phyloP scores from a whole-genome alignment of 805 yeast genomes.

The Pichia heedii region DNA sequence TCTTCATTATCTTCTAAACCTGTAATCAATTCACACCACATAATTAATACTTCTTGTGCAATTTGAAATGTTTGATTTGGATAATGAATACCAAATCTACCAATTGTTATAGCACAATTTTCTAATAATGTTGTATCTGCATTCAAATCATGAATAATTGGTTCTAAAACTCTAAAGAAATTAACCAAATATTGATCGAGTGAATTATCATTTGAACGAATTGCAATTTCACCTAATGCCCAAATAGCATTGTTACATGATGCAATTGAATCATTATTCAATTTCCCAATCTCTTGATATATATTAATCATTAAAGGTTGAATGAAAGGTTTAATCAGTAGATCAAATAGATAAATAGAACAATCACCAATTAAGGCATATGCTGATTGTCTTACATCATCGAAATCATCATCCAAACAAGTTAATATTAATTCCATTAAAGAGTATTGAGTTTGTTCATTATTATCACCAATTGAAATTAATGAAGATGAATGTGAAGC shows the following conservation, averaged over 20 bases:
- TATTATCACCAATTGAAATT: conserved; percentile 26
- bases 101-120: conserved; percentile 83
- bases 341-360: conserved; percentile 47
- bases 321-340: conserved; percentile 38
- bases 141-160: conserved; percentile 46
- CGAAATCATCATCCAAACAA: conserved; percentile 65
- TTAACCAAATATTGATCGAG: conserved; percentile 46
- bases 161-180: conserved; percentile 47
- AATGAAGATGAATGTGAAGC: conserved; percentile 53
- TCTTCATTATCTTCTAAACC: conserved; percentile 74
- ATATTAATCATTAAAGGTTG: conserved; percentile 54
- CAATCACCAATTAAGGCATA: conserved; percentile 89
- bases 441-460: conserved; percentile 13
- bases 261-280: conserved; percentile 38
- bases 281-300: conserved; percentile 54
- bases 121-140: conserved; percentile 62
- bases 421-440: conserved; percentile 55
- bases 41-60: conserved; percentile 31
- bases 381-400: conserved; percentile 90
- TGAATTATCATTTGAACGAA: conserved; percentile 41
- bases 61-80: conserved; percentile 34
- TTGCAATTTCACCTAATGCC: conserved; percentile 83
- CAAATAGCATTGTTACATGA: conserved; percentile 87
- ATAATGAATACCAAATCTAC: conserved; percentile 64
- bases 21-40: conserved; percentile 68